A percentile compares a stretch with the other conserved stretches of the same genome.
These are phyloP conservation scores for Pseudogymnoascus sp. DNA, from an alignment of 2,329 filamentous ascomycete genomes.

Conservation along the genomic window DNA sequence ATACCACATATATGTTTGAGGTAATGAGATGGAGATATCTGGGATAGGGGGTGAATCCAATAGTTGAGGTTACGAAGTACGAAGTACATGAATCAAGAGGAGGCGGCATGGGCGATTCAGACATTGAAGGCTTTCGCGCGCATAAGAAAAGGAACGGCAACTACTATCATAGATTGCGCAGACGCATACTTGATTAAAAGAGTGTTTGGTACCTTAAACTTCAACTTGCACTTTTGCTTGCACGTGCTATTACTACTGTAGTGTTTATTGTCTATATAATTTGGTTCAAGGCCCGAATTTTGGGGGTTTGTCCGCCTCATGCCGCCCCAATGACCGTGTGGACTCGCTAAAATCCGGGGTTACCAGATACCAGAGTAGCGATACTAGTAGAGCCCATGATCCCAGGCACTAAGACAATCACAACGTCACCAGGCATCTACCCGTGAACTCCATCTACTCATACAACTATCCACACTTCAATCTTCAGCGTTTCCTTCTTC, in stretches of 20 bases:
- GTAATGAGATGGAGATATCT: background rate
- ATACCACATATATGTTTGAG: conserved; percentile 2
- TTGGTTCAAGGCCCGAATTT: background rate
- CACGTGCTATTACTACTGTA: background rate
- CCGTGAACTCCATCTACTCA: background rate
- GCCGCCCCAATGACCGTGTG: background rate
- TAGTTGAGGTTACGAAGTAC: background rate
- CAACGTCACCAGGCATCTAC: background rate
- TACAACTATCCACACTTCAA: background rate
- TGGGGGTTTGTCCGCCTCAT: background rate
- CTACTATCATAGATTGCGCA: conserved; percentile 3
- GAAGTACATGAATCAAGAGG: conserved; percentile 1
- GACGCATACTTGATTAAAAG: conserved; percentile 1
- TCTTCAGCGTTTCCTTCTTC: background rate
- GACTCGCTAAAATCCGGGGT: conserved; percentile 1
- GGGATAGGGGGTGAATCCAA: background rate
- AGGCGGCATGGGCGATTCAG: background rate
- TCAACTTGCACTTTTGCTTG: background rate
- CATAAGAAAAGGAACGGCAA: background rate
- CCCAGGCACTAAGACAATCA: conserved; percentile 1
- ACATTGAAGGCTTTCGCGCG: background rate
- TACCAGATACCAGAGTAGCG: background rate
- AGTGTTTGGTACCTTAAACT: background rate
- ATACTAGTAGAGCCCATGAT: background rate
- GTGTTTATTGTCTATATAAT: background rate